phyloP scores from a whole-genome alignment of 1,284 basidiomycete genomes.

The Omphalotus olearius region DNA sequence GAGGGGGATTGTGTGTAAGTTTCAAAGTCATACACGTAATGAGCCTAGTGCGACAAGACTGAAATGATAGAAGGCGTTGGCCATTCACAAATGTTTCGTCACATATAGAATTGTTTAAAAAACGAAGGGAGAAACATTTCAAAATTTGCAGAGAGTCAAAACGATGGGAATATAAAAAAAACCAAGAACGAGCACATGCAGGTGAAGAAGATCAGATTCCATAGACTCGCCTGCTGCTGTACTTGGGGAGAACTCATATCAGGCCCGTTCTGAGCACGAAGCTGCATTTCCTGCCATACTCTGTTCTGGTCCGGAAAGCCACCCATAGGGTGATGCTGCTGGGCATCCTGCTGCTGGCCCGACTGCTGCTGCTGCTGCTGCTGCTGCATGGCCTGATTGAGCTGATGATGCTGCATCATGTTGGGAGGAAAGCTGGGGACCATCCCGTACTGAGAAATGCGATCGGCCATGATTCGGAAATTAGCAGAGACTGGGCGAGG shows the following conservation, averaged over 20 bases:
- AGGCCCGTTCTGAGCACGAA: constrained; percentile 35
- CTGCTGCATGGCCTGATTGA: constrained; percentile 31
- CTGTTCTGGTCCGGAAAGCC: constrained; percentile 45
- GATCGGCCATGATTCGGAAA: constrained; percentile 55
- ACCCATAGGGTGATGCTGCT: constrained; percentile 38
- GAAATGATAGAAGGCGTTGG: no score
- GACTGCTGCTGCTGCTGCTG: constrained; percentile 31
- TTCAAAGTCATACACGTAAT: constrained; percentile 7
- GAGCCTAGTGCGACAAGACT: neutral
- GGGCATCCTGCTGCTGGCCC: constrained; percentile 40
- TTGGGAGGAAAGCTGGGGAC: constrained; percentile 42
- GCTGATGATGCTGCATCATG: constrained; percentile 40
- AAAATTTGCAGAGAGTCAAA: neutral
- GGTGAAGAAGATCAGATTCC: constrained; percentile 12
- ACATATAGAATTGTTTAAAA: no score
- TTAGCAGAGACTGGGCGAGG: constrained; percentile 20
- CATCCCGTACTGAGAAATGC: constrained; percentile 46
- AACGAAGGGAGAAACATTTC: no score
- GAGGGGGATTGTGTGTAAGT: constrained; percentile 5
- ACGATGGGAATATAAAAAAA: neutral
- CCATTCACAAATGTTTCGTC: no score
- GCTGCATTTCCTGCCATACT: constrained; percentile 52
- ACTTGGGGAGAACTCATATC: constrained; percentile 37
- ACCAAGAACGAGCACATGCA: constrained; percentile 1
- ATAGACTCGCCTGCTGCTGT: constrained; percentile 32